These are phyloP conservation scores for Botryotinia calthae DNA, from an alignment of 2,329 filamentous ascomycete species.

Conservation along the genomic window DNA sequence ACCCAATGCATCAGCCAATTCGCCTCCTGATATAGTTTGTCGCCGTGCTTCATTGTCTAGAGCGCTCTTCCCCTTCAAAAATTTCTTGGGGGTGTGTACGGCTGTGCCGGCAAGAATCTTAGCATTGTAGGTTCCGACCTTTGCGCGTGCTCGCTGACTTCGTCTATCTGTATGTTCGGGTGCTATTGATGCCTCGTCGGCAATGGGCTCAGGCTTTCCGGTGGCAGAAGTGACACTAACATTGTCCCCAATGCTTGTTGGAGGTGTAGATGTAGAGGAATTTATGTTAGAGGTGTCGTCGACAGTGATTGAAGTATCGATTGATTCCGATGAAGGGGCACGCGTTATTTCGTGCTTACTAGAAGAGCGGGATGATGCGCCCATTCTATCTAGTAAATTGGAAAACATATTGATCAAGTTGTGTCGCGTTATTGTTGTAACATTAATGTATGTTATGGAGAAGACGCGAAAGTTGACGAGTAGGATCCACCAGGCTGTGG, in stretches of 20 bases:
- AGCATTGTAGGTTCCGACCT: conserved; percentile 64
- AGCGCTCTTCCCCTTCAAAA: conserved; percentile 44
- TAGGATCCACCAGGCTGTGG: conserved; percentile 19
- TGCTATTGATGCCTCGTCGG: conserved; percentile 18
- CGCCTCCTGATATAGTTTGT: conserved; percentile 47
- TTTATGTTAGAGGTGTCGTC: conserved; percentile 33
- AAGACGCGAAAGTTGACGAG: conserved; percentile 19
- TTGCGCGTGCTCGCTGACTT: conserved; percentile 54
- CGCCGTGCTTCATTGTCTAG: conserved; percentile 39
- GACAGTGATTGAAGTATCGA: conserved; percentile 33
- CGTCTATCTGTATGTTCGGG: conserved; percentile 40
- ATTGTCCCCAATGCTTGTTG: conserved; percentile 63
- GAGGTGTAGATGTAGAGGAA: conserved; percentile 51
- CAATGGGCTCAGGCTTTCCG: conserved; percentile 30
- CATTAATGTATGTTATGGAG: conserved; percentile 18
- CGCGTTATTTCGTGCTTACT: conserved; percentile 28
- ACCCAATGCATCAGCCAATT: conserved; percentile 36
- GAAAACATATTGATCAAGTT: conserved; percentile 28
- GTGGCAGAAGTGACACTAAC: conserved; percentile 55
- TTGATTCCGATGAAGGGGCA: conserved; percentile 34
- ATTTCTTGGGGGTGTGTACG: conserved; percentile 48
- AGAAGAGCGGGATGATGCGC: conserved; percentile 23
- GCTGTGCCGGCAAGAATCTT: conserved; percentile 60
- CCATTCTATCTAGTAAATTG: conserved; percentile 28
- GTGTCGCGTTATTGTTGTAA: conserved; percentile 21